Percentiles rank a stretch among this genome's conserved stretches.
Evolutionary conservation across 108 stramenopile genomes (phyloP).

Genomic region (Skeletonema grethae): DNA sequence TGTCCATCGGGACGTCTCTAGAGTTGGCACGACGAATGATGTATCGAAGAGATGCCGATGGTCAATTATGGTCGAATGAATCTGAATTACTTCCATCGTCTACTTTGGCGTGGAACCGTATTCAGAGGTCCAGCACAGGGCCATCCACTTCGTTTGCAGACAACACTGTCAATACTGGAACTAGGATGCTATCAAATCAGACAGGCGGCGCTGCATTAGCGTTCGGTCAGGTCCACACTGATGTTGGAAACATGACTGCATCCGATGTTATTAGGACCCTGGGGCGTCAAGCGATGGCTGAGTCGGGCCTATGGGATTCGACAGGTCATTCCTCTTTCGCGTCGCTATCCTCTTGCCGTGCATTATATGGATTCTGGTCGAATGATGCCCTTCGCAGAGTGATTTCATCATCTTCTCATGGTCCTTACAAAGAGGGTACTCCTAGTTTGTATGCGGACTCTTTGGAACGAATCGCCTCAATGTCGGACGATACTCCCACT

Average conservation of each 20-base stretch:
- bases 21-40: conserved; percentile 33
- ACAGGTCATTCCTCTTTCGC: conserved; percentile 55
- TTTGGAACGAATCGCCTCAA: neutral
- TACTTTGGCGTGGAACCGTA: conserved; percentile 37
- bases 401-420: conserved; percentile 25
- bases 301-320: conserved; percentile 74
- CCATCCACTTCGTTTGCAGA: neutral
- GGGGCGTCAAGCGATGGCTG: conserved; percentile 49
- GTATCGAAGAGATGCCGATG: conserved; percentile 14
- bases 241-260: conserved; percentile 31
- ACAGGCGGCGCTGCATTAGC: neutral
- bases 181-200: neutral
- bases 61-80: conserved; percentile 15
- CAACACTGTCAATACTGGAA: neutral
- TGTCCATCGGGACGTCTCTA: conserved; percentile 37
- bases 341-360: conserved; percentile 49
- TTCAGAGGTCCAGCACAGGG: conserved; percentile 23
- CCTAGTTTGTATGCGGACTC: neutral
- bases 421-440: conserved; percentile 20
- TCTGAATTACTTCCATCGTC: conserved; percentile 5
- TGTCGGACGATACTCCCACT: conserved; percentile 5
- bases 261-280: conserved; percentile 53
- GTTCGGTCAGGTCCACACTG: conserved; percentile 57
- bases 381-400: conserved; percentile 32
- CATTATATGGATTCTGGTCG: conserved; percentile 58